Base-by-base conservation (phyloP, 345 rosid genomes). In the Populus pruinosa region DNA sequence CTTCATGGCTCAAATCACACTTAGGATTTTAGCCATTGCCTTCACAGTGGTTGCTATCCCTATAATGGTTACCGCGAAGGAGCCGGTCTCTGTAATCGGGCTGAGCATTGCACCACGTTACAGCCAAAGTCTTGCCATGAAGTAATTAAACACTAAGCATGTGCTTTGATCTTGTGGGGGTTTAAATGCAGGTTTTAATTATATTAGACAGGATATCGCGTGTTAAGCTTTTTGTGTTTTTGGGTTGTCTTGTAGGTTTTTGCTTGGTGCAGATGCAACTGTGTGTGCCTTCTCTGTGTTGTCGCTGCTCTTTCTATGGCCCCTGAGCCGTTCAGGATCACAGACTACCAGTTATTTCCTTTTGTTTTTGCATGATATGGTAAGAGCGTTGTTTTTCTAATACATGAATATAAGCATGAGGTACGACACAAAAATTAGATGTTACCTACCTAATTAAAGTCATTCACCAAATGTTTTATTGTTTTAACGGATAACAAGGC, bases 1-100 rank as follows among this genome's bases (percentile, higher is more conserved):
- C 69, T 77, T 81, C 64, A 39, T 69, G 73, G 80, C 85, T 59
- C 94, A 88, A 56, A 72, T 81, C 63, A 7, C 59, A 11, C 73
- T 88, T 29, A 87, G 91, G 80, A 8, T 83, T 39, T 35, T 77
- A 6, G 93, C 93, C 64, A 41, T 82, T 38, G 86, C 71, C 66
- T 86, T 78, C 78, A 47, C 90, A 17, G 33, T 85, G 75, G 82
- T 76, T 71, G 85, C 93, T 6, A 75, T 85, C 63, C 53, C 77
- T 75, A 68, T 86, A 8, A 55, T 89, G 86, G 73, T 79, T 79
- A 85, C 83, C 35, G 79, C 82, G 68, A 39, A 76, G 55, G 84
- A 88, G 64, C 18, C 81, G 41, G 35, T 86, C 20, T 0, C 49
- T 0, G 0, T 86, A 2, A 77, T 86, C 41, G 87, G 87, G 11